A percentile compares a stretch with the other conserved stretches of the same genome.
phyloP scores from a whole-genome alignment of 805 yeast species.

The Candida golubevii region DNA sequence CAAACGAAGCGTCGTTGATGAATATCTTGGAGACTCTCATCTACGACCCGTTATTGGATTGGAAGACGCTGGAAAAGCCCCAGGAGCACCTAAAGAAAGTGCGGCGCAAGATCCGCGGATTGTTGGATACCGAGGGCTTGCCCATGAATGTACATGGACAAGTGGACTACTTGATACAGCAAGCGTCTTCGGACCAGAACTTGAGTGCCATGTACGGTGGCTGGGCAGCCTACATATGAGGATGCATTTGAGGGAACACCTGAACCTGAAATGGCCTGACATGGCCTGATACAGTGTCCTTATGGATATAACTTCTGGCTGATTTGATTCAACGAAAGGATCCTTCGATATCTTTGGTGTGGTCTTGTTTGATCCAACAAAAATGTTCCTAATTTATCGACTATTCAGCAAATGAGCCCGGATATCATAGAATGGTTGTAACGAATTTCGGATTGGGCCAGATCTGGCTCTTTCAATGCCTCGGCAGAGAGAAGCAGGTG shows the following conservation, averaged over 20 bases:
- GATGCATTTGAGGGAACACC: too few species aligned
- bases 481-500: too few species aligned
- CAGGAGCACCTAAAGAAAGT: slow-evolving; percentile 68
- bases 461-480: too few species aligned
- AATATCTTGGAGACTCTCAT: slow-evolving; percentile 88
- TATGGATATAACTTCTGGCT: too few species aligned
- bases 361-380: neutral
- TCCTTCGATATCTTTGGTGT: too few species aligned
- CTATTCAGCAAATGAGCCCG: too few species aligned
- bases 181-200: slow-evolving; percentile 68
- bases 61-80: slow-evolving; percentile 53
- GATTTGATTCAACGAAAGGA: too few species aligned
- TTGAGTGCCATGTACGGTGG: slow-evolving; percentile 89
- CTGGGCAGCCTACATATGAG: slow-evolving; percentile 52
- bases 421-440: too few species aligned
- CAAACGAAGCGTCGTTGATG: slow-evolving; percentile 79
- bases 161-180: slow-evolving; percentile 82
- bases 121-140: slow-evolving; percentile 70
- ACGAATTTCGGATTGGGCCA: too few species aligned
- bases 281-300: too few species aligned
- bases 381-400: too few species aligned
- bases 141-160: slow-evolving; percentile 91
- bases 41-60: slow-evolving; percentile 87
- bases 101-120: slow-evolving; percentile 78
- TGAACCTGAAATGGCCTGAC: too few species aligned